Conservation (phyloP, 2,329 filamentous ascomycete species). For the Xylaria digitata region DNA sequence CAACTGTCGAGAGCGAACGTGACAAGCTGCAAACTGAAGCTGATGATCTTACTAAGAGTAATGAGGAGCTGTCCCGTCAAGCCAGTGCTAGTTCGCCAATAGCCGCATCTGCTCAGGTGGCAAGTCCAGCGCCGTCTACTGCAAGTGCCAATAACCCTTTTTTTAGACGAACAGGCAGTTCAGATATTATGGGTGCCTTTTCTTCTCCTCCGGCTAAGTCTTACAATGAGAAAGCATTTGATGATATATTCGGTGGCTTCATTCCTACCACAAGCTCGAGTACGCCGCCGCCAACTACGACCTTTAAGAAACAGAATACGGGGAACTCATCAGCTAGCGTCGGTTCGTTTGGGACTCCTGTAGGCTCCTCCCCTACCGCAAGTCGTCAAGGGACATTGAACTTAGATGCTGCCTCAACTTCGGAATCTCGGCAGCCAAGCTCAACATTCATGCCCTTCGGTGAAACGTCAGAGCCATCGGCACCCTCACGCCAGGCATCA, state of each 20-base stretch:
- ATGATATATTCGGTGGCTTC: constrained; percentile 85
- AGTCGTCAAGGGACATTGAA: constrained; percentile 69
- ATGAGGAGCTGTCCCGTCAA: constrained; percentile 67
- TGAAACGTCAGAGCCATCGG: constrained; percentile 73
- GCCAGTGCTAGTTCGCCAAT: constrained; percentile 63
- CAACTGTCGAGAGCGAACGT: constrained; percentile 86
- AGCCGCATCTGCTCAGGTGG: constrained; percentile 61
- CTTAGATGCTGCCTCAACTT: constrained; percentile 71
- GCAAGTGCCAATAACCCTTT: constrained; percentile 92
- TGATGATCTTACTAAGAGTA: constrained; percentile 72
- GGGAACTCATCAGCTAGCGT: constrained; percentile 66
- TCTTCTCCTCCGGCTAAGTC: constrained; percentile 58
- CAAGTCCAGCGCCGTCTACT: constrained; percentile 75
- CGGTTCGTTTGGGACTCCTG: constrained; percentile 64
- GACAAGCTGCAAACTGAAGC: constrained; percentile 88
- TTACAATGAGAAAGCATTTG: constrained; percentile 76
- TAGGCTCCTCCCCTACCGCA: constrained; percentile 72
- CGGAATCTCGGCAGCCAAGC: constrained; percentile 80
- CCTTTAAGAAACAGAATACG: constrained; percentile 72
- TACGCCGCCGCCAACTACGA: constrained; percentile 61
- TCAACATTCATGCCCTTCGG: constrained; percentile 80
- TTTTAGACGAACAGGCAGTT: constrained; percentile 78
- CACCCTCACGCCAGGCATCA: constrained; percentile 82
- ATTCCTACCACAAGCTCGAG: constrained; percentile 56
- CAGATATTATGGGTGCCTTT: constrained; percentile 68